Percentiles rank a stretch among this genome's conserved stretches.
phyloP scores from a whole-genome alignment of 176 grass and related monocot species.

The Juncus inflexus region DNA sequence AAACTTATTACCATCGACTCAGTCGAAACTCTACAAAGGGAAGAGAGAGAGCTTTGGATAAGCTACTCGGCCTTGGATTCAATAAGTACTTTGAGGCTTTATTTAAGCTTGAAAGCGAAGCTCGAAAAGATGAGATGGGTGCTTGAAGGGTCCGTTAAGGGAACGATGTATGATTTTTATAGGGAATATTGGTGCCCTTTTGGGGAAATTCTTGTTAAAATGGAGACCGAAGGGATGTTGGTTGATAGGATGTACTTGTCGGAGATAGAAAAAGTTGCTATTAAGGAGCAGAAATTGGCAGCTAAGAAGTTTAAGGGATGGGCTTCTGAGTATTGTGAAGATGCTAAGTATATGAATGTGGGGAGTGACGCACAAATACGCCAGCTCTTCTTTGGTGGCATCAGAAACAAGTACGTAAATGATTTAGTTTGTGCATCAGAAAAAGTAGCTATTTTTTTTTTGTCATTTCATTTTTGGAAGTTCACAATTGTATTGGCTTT shows the following conservation, averaged over 20 bases:
- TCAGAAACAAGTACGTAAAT: constrained; percentile 53
- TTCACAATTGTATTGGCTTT: too few species aligned
- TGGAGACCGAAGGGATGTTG: constrained; percentile 86
- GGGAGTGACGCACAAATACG: constrained; percentile 83
- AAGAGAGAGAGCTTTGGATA: constrained; percentile 78
- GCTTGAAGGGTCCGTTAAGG: constrained; percentile 42
- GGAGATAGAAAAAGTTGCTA: constrained; percentile 69
- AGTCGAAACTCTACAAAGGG: constrained; percentile 76
- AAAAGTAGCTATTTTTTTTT: too few species aligned
- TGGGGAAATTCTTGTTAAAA: constrained; percentile 67
- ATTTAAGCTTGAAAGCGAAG: constrained; percentile 79
- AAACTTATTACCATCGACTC: constrained; percentile 46
- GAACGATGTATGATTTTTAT: constrained; percentile 84
- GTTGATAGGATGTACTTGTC: constrained; percentile 69
- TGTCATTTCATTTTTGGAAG: too few species aligned
- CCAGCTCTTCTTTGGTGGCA: constrained; percentile 79
- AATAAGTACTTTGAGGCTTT: constrained; percentile 59
- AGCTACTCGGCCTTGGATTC: constrained; percentile 86
- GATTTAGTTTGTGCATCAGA: neutral
- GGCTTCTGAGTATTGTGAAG: constrained; percentile 71
- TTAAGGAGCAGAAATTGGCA: constrained; percentile 59
- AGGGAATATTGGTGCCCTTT: constrained; percentile 90
- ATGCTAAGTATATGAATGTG: constrained; percentile 91
- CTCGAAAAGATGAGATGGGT: constrained; percentile 55
- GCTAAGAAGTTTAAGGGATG: constrained; percentile 64